A percentile compares a stretch with the other conserved stretches of the same genome.
Evolutionary conservation across 148 eudicot genomes (phyloP).

Genomic region (Vaccinium vitisidaea): DNA sequence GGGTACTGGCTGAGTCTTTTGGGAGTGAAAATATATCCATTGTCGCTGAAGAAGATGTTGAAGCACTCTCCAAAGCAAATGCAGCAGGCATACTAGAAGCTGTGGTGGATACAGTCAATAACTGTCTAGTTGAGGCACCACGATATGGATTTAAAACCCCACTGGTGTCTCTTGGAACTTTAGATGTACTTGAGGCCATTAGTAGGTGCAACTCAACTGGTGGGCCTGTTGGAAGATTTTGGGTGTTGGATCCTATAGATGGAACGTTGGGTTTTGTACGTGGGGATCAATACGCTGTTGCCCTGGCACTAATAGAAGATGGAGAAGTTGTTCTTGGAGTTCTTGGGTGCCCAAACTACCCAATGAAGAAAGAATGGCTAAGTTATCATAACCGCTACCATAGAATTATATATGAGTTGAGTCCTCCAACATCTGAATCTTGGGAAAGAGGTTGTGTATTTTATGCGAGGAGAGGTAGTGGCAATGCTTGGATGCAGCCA

Average conservation of each 20-base stretch:
- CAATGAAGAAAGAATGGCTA: slow-evolving; percentile 41
- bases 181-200: slow-evolving; percentile 42
- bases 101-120: slow-evolving; percentile 43
- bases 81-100: slow-evolving; percentile 31
- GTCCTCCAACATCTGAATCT: slow-evolving; percentile 21
- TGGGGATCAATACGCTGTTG: slow-evolving; percentile 49
- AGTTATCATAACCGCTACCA: slow-evolving; percentile 37
- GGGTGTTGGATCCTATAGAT: slow-evolving; percentile 52
- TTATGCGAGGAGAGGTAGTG: slow-evolving; percentile 33
- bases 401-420: slow-evolving; percentile 30
- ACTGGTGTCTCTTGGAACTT: slow-evolving; percentile 16
- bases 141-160: slow-evolving; percentile 37
- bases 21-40: slow-evolving; percentile 44
- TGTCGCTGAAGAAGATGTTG: slow-evolving; percentile 55
- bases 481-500: slow-evolving; percentile 52
- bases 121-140: slow-evolving; percentile 39
- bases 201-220: slow-evolving; percentile 39
- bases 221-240: slow-evolving; percentile 34
- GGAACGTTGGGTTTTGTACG: slow-evolving; percentile 50
- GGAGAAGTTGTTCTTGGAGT: slow-evolving; percentile 50
- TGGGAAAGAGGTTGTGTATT: slow-evolving; percentile 42
- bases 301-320: slow-evolving; percentile 45
- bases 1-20: slow-evolving; percentile 41
- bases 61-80: slow-evolving; percentile 37
- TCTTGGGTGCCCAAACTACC: slow-evolving; percentile 55